These are phyloP conservation scores for Thermomyces lanuginosus DNA, from an alignment of 2,329 filamentous ascomycete genomes.

Conservation along the genomic window DNA sequence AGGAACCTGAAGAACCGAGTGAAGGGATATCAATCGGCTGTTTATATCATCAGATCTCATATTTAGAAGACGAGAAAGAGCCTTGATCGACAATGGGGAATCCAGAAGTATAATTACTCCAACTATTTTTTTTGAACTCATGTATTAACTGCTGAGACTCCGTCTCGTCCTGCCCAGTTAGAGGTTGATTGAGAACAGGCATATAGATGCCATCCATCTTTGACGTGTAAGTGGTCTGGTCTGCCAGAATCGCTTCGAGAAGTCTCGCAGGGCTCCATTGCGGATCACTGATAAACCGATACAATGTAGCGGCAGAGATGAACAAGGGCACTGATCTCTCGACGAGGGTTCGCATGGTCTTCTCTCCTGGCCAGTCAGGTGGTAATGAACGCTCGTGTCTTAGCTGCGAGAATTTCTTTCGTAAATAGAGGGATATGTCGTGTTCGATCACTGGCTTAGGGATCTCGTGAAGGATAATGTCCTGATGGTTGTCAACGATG, in stretches of 20 bases:
- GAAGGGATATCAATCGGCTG: constrained; percentile 3
- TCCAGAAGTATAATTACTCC: not conserved
- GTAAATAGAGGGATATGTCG: constrained; percentile 13
- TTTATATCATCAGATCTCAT: not conserved
- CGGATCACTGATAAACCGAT: constrained; percentile 11
- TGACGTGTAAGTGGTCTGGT: not conserved
- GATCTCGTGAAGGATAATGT: constrained; percentile 13
- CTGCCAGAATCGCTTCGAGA: not conserved
- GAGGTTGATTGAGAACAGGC: constrained; percentile 5
- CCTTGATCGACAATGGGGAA: not conserved
- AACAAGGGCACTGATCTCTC: constrained; percentile 8
- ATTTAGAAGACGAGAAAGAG: not conserved
- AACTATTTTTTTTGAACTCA: not conserved
- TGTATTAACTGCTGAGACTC: not conserved
- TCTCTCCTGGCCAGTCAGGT: constrained; percentile 11
- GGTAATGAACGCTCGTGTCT: constrained; percentile 3
- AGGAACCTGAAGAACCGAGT: constrained; percentile 10
- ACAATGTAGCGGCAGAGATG: constrained; percentile 11
- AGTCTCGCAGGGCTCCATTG: not conserved
- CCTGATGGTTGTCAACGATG: constrained; percentile 6
- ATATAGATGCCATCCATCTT: constrained; percentile 2
- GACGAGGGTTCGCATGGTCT: constrained; percentile 12
- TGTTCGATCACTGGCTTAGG: constrained; percentile 8
- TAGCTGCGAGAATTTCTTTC: constrained; percentile 7
- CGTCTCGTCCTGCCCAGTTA: not conserved